phyloP scores from a whole-genome alignment of 768 basidiomycete genomes.

The Tephrocybe sp. region DNA sequence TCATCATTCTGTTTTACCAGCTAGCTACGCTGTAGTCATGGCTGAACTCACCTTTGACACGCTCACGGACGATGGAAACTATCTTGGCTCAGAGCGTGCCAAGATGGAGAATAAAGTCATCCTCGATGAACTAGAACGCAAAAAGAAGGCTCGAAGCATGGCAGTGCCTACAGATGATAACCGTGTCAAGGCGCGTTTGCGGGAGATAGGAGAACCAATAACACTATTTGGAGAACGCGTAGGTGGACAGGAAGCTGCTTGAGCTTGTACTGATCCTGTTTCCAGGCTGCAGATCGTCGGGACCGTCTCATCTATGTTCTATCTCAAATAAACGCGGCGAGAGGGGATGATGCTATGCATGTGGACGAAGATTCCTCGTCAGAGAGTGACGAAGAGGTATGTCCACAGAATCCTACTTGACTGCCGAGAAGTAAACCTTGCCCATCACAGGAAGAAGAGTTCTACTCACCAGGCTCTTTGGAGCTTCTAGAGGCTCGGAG shows the following conservation, averaged over 20 bases:
- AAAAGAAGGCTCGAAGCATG: constrained; percentile 90
- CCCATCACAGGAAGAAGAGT: constrained; percentile 87
- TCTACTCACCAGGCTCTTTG: constrained; percentile 89
- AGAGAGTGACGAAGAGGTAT: constrained; percentile 76
- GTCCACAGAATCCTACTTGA: constrained; percentile 15
- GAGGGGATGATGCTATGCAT: constrained; percentile 78
- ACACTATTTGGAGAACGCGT: constrained; percentile 98
- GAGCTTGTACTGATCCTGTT: constrained; percentile 13
- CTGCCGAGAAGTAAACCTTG: constrained; percentile 1
- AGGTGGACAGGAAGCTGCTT: constrained; percentile 32
- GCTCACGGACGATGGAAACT: constrained; percentile 77
- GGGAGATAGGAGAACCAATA: constrained; percentile 96
- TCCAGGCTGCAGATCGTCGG: constrained; percentile 89
- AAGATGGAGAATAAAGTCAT: constrained; percentile 83
- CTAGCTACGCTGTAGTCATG: constrained; percentile 40
- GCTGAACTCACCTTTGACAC: constrained; percentile 75
- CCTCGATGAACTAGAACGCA: constrained; percentile 94
- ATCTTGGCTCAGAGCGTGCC: constrained; percentile 72
- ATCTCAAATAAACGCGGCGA: constrained; percentile 88
- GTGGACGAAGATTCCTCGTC: constrained; percentile 70
- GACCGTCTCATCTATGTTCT: constrained; percentile 94
- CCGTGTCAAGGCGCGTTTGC: constrained; percentile 82
- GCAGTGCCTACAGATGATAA: constrained; percentile 98
- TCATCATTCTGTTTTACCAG: background rate
- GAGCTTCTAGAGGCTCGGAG: constrained; percentile 85